Evolutionary conservation across 2,329 filamentous ascomycete species (phyloP).

Genomic region (Hypomyces perniciosus): DNA sequence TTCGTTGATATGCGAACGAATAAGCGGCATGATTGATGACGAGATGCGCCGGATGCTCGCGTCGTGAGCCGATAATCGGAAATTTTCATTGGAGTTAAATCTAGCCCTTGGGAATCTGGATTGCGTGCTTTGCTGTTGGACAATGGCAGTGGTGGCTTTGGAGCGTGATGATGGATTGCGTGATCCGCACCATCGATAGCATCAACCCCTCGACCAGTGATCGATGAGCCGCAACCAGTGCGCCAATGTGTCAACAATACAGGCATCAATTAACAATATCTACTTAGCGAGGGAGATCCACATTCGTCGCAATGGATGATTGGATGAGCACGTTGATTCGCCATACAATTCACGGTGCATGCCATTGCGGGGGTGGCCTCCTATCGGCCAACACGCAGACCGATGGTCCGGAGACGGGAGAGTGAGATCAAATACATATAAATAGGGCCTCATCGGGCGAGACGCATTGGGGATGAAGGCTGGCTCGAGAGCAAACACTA

Average conservation of each 20-base stretch:
- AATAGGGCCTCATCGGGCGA: not conserved
- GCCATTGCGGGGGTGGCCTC: conserved; percentile 12
- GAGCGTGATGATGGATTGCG: conserved; percentile 3
- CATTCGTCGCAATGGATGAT: conserved; percentile 5
- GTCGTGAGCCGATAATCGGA: not conserved
- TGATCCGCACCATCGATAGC: conserved; percentile 15
- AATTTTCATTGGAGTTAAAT: not conserved
- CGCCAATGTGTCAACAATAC: not conserved
- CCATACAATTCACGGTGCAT: conserved; percentile 10
- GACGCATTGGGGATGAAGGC: no score
- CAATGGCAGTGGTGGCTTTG: not conserved
- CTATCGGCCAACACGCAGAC: not conserved
- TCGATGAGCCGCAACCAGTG: not conserved
- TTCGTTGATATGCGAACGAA: no score
- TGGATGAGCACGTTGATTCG: conserved; percentile 9
- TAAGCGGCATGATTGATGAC: no score
- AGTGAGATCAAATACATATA: not conserved
- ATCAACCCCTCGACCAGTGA: conserved; percentile 5
- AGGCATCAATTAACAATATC: conserved; percentile 2
- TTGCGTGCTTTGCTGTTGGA: not conserved
- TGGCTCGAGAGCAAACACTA: no score
- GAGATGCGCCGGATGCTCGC: no score
- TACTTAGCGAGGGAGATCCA: not conserved
- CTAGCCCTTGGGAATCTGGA: not conserved
- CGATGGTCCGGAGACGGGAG: not conserved